phyloP scores from a whole-genome alignment of 2,329 filamentous ascomycete species.

The Pseudogymnoascus sp. region DNA sequence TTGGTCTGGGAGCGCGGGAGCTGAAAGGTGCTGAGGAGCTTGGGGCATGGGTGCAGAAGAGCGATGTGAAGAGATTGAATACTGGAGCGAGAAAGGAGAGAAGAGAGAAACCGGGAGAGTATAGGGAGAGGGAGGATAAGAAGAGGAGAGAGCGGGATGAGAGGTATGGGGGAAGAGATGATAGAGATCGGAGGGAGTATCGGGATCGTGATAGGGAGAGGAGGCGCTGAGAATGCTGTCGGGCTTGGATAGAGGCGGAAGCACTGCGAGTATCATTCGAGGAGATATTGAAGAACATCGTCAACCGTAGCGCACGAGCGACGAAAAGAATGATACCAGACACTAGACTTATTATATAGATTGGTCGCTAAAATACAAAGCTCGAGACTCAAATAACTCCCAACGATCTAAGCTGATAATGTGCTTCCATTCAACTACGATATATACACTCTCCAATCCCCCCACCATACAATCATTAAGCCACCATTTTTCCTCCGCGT shows the following conservation, averaged over 20 bases:
- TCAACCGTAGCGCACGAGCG: constrained; percentile 22
- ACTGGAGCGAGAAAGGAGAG: constrained; percentile 34
- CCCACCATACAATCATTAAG: not conserved
- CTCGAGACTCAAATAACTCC: not conserved
- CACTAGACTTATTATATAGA: not conserved
- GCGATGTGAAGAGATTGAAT: constrained; percentile 45
- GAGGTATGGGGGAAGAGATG: constrained; percentile 32
- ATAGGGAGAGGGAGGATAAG: constrained; percentile 36
- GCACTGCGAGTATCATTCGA: not conserved
- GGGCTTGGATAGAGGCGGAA: constrained; percentile 18
- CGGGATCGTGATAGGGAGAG: constrained; percentile 25
- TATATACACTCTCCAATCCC: constrained; percentile 1
- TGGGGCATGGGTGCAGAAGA: constrained; percentile 71
- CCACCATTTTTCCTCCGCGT: not conserved
- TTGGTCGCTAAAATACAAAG: not conserved
- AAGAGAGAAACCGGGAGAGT: constrained; percentile 27
- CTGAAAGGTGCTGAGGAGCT: constrained; percentile 65
- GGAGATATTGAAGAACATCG: not conserved
- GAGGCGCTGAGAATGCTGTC: constrained; percentile 29
- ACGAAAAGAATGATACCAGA: constrained; percentile 1
- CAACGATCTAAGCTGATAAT: not conserved
- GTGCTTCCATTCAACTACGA: not conserved
- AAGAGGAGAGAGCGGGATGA: constrained; percentile 34
- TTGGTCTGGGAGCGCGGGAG: constrained; percentile 69
- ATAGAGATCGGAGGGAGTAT: constrained; percentile 32